phyloP scores from a whole-genome alignment of 2,329 filamentous ascomycete genomes.

The Sphaceloma murrayae region DNA sequence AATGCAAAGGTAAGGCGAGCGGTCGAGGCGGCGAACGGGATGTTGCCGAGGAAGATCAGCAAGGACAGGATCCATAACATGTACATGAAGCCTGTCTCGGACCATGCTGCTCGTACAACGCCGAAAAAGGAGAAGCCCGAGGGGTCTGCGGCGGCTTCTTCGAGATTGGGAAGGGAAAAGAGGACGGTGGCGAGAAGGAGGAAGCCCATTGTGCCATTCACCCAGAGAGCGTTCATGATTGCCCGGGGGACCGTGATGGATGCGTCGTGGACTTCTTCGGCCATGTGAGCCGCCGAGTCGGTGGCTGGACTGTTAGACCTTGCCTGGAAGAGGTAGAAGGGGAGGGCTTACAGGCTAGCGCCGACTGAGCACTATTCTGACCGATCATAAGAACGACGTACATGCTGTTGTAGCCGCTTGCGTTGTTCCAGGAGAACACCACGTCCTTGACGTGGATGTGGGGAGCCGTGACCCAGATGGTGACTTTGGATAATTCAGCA shows the following conservation, averaged over 20 bases:
- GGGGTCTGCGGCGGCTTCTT: constrained; percentile 25
- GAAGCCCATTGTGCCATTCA: constrained; percentile 32
- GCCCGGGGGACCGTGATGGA: constrained; percentile 24
- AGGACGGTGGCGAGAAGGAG: constrained; percentile 25
- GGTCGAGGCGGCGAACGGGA: constrained; percentile 20
- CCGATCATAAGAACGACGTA: constrained; percentile 29
- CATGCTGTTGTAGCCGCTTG: constrained; percentile 32
- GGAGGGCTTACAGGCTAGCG: constrained; percentile 21
- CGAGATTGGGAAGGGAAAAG: constrained; percentile 25
- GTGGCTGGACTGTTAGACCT: constrained; percentile 9
- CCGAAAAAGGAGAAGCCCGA: constrained; percentile 31
- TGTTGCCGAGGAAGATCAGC: constrained; percentile 20
- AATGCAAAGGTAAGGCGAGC: constrained; percentile 24
- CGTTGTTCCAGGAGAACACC: constrained; percentile 31
- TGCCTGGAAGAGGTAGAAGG: too few relatives aligned
- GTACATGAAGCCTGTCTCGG: constrained; percentile 19
- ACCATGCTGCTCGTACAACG: constrained; percentile 17
- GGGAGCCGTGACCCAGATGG: constrained; percentile 24
- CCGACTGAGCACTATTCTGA: constrained; percentile 25
- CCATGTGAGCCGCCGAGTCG: constrained; percentile 22
- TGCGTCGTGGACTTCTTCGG: constrained; percentile 27
- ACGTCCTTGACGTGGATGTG: constrained; percentile 25
- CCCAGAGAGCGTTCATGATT: constrained; percentile 23
- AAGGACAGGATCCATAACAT: constrained; percentile 20
- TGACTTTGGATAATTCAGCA: constrained; percentile 14